Evolutionary conservation across 768 basidiomycete genomes (phyloP).

Genomic region (Russula virescens): DNA sequence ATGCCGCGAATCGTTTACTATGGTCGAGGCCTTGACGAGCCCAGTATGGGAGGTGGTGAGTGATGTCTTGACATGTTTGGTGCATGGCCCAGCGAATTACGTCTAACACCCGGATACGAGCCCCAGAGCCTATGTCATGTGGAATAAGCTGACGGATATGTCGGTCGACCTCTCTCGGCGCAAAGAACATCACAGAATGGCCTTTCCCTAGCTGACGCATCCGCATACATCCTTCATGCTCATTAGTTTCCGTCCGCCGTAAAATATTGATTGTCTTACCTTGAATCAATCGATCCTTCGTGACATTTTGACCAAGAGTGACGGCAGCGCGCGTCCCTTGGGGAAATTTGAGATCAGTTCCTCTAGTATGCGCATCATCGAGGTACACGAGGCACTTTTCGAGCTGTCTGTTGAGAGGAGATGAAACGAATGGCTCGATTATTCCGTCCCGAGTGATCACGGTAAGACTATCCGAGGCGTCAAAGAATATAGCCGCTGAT

Average conservation of each 20-base stretch:
- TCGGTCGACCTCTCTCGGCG: slow-evolving; percentile 7
- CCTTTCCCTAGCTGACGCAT: slow-evolving; percentile 9
- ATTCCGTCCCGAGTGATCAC: slow-evolving; percentile 36
- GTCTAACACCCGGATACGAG: neutral
- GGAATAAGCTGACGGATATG: neutral
- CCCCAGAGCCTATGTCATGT: neutral
- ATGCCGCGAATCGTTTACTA: neutral
- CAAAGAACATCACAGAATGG: slow-evolving; percentile 8
- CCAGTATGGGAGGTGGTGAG: slow-evolving; percentile 6
- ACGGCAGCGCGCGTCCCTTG: slow-evolving; percentile 37
- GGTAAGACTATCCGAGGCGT: slow-evolving; percentile 30
- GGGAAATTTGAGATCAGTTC: slow-evolving; percentile 49
- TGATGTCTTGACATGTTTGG: slow-evolving; percentile 12
- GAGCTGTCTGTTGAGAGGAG: slow-evolving; percentile 34
- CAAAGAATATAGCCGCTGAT: slow-evolving; percentile 39
- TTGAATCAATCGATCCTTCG: slow-evolving; percentile 47
- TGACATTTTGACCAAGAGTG: slow-evolving; percentile 44
- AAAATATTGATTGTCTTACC: slow-evolving; percentile 29
- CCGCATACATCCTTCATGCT: slow-evolving; percentile 6
- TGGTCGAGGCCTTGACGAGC: slow-evolving; percentile 7
- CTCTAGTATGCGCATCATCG: slow-evolving; percentile 48
- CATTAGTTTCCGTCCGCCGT: neutral
- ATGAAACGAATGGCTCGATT: slow-evolving; percentile 34
- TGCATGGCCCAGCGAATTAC: slow-evolving; percentile 10
- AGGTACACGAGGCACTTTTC: slow-evolving; percentile 42